Evolutionary conservation across 371 early-diverging fungal species (phyloP).

Genomic region (Mucor mucedo): DNA sequence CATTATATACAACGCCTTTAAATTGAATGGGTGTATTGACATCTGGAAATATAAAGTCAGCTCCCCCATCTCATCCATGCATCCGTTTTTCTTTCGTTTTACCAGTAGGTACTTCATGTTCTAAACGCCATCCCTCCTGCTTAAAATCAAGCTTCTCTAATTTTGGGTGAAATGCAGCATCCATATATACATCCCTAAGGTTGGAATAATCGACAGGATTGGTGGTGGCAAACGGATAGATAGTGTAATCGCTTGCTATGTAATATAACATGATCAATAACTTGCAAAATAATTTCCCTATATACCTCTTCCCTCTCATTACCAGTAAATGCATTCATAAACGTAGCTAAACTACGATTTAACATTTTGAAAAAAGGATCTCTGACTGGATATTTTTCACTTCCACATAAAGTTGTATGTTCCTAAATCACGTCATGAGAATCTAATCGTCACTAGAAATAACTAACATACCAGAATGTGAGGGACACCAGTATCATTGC

Average conservation of each 20-base stretch:
- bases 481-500: constrained; percentile 87
- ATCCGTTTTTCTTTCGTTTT: background rate
- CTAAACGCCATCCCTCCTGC: constrained; percentile 97
- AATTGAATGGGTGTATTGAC: constrained; percentile 62
- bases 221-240: constrained; percentile 94
- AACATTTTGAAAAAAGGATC: constrained; percentile 99
- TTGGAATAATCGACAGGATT: constrained; percentile 88
- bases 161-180: constrained; percentile 85
- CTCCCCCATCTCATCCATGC: background rate
- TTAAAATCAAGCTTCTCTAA: constrained; percentile 81
- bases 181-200: constrained; percentile 91
- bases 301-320: background rate
- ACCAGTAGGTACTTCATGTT: constrained; percentile 76
- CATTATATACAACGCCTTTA: constrained; percentile 97
- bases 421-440: constrained; percentile 56
- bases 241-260: constrained; percentile 82
- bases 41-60: constrained; percentile 34
- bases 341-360: constrained; percentile 93
- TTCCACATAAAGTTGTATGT: constrained; percentile 94
- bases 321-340: constrained; percentile 97
- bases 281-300: background rate
- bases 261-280: no score
- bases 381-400: constrained; percentile 85
- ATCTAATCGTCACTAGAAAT: no score
- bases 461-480: constrained; percentile 76